phyloP scores from a whole-genome alignment of 805 yeast species.

The Ogataea polymorpha region DNA sequence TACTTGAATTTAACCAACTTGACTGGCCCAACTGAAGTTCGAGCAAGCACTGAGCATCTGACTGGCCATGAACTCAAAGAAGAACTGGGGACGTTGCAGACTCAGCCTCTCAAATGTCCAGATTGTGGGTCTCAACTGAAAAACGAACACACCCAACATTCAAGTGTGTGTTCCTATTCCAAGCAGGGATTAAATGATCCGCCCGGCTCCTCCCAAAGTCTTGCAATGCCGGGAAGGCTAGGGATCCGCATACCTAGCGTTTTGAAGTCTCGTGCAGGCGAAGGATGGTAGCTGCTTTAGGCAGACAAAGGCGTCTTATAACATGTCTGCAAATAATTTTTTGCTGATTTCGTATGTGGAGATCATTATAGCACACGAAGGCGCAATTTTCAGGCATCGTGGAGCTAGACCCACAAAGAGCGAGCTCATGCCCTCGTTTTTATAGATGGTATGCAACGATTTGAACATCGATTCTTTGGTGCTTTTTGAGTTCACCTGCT shows the following conservation, averaged over 20 bases:
- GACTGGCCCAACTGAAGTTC: slow-evolving; percentile 12
- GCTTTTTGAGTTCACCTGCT: slow-evolving; percentile 6
- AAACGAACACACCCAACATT: slow-evolving; percentile 18
- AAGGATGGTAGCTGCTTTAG: slow-evolving; percentile 15
- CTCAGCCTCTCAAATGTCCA: slow-evolving; percentile 15
- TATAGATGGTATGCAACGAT: slow-evolving; percentile 60
- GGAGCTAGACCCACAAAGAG: slow-evolving; percentile 87
- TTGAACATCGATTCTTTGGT: slow-evolving; percentile 57
- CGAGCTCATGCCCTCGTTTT: slow-evolving; percentile 75
- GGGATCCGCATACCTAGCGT: slow-evolving; percentile 27
- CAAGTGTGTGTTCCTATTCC: slow-evolving; percentile 13
- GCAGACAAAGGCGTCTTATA: not conserved
- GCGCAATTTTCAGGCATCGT: slow-evolving; percentile 86
- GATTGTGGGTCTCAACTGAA: slow-evolving; percentile 18
- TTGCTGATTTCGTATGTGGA: slow-evolving; percentile 91
- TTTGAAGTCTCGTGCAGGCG: slow-evolving; percentile 21
- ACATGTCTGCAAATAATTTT: slow-evolving; percentile 40
- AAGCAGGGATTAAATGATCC: slow-evolving; percentile 14
- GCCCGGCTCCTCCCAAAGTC: slow-evolving; percentile 24
- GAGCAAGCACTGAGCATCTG: slow-evolving; percentile 9
- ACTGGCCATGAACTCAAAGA: slow-evolving; percentile 8
- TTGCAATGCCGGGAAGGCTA: slow-evolving; percentile 26
- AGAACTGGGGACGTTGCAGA: slow-evolving; percentile 5
- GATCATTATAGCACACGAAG: slow-evolving; percentile 98
- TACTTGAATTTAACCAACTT: slow-evolving; percentile 16